These are phyloP conservation scores for Capsella bursapastoris DNA, from an alignment of 345 rosid genomes.

Conservation along the genomic window DNA sequence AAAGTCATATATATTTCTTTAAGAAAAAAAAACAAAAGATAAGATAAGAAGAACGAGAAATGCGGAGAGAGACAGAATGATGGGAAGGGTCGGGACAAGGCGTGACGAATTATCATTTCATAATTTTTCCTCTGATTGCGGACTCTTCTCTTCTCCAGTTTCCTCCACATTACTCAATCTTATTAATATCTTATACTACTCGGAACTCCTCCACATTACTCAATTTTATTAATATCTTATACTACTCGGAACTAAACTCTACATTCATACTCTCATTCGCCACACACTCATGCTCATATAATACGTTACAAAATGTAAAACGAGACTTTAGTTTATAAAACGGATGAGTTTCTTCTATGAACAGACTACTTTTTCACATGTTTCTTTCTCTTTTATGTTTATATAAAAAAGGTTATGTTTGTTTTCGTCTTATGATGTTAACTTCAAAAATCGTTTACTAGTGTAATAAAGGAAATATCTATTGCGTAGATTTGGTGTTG, in stretches of 20 bases:
- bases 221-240: too few relatives aligned
- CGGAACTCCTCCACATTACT: too few relatives aligned
- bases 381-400: neutral
- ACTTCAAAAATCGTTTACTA: neutral
- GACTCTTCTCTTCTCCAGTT: neutral
- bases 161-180: neutral
- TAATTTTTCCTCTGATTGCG: conserved; percentile 46
- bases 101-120: conserved; percentile 36
- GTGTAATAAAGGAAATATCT: neutral
- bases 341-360: neutral
- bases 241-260: too few relatives aligned
- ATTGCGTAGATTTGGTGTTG: conserved; percentile 4
- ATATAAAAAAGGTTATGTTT: neutral
- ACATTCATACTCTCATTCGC: neutral
- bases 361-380: neutral
- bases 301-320: neutral
- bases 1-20: too few relatives aligned
- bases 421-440: conserved; percentile 22
- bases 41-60: conserved; percentile 30
- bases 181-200: too few relatives aligned
- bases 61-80: conserved; percentile 47
- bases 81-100: conserved; percentile 42
- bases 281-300: too few relatives aligned
- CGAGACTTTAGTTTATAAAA: neutral
- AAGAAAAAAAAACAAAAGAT: neutral